Evolutionary conservation across 2,329 filamentous ascomycete species (phyloP).

Genomic region (Cadophora sp.): DNA sequence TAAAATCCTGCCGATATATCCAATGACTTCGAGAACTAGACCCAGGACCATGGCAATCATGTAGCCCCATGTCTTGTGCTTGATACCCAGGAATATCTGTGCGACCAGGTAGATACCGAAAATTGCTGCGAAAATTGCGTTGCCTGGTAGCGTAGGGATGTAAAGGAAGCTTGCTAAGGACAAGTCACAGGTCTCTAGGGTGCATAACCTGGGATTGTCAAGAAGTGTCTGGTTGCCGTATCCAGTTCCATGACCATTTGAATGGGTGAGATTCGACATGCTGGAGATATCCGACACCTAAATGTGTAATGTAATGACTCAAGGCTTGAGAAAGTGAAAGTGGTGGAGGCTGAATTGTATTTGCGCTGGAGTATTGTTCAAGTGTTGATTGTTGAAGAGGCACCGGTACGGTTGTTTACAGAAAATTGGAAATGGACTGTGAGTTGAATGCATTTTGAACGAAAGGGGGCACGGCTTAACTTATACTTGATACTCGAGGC

Average conservation of each 20-base stretch:
- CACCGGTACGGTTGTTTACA: background rate
- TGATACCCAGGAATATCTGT: slow-evolving; percentile 54
- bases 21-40: slow-evolving; percentile 56
- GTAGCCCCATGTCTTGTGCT: slow-evolving; percentile 62
- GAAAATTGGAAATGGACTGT: background rate
- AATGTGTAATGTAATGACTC: background rate
- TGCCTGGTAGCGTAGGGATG: slow-evolving; percentile 61
- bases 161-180: slow-evolving; percentile 61
- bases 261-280: slow-evolving; percentile 38
- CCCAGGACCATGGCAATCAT: slow-evolving; percentile 56
- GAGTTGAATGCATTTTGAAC: background rate
- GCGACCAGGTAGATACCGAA: slow-evolving; percentile 54
- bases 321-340: background rate
- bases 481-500: slow-evolving; percentile 20
- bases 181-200: slow-evolving; percentile 53
- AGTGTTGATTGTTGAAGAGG: slow-evolving; percentile 7
- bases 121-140: slow-evolving; percentile 58
- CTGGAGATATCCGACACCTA: background rate
- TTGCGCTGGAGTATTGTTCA: background rate
- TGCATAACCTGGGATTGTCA: slow-evolving; percentile 35
- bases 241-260: slow-evolving; percentile 20
- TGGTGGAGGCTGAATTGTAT: background rate
- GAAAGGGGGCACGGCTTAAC: slow-evolving; percentile 6
- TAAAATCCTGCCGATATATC: slow-evolving; percentile 59
- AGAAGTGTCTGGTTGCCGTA: slow-evolving; percentile 40